Conservation (phyloP, 2,329 filamentous ascomycete species). For the Clonostachys rosea region DNA sequence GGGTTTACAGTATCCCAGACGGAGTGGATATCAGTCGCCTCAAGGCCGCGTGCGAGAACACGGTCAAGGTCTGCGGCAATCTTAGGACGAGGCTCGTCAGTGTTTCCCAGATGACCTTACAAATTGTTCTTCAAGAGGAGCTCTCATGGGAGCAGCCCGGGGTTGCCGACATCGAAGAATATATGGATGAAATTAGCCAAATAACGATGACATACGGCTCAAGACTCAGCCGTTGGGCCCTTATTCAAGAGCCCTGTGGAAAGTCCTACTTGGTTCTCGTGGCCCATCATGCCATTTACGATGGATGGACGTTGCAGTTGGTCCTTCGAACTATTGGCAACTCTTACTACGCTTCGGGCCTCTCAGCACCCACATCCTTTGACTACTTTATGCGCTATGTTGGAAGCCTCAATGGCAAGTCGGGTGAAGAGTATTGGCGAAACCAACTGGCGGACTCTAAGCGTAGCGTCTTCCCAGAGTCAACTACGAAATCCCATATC, state of each 20-base stretch:
- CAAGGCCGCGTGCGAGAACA: constrained; percentile 15
- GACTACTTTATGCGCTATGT: constrained; percentile 27
- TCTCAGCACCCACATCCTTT: neutral
- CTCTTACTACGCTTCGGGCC: neutral
- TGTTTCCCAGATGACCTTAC: neutral
- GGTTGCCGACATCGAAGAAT: neutral
- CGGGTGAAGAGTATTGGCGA: constrained; percentile 4
- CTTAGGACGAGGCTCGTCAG: constrained; percentile 5
- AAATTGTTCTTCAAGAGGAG: constrained; percentile 3
- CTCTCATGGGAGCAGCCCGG: neutral
- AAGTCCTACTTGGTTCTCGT: constrained; percentile 6
- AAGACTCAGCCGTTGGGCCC: constrained; percentile 5
- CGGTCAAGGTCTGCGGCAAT: constrained; percentile 2
- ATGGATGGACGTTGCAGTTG: constrained; percentile 8
- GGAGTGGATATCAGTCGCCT: constrained; percentile 11
- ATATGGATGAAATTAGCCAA: neutral
- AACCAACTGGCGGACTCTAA: constrained; percentile 5
- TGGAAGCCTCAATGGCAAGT: constrained; percentile 15
- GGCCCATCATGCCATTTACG: constrained; percentile 11
- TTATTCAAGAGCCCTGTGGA: neutral
- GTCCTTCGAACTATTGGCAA: constrained; percentile 1
- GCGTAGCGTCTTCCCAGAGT: constrained; percentile 3
- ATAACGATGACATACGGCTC: constrained; percentile 4
- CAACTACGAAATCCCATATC: neutral
- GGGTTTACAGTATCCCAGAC: constrained; percentile 9